These are phyloP conservation scores for Alternaria dauci DNA, from an alignment of 2,329 filamentous ascomycete genomes.

Conservation along the genomic window DNA sequence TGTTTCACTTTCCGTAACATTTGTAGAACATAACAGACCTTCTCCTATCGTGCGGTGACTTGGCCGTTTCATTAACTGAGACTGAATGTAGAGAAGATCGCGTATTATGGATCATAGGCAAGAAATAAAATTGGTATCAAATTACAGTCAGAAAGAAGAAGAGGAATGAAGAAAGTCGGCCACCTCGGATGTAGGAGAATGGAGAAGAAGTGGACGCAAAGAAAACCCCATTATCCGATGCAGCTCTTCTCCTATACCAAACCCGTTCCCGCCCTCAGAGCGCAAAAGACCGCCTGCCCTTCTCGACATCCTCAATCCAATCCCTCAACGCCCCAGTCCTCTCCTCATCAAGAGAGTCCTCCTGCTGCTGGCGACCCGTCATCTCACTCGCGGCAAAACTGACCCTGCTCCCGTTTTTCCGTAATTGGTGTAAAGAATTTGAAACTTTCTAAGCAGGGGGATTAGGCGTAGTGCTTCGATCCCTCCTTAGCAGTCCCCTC, in stretches of 20 bases:
- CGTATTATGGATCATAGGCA: neutral
- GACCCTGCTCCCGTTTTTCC: neutral
- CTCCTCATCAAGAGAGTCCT: neutral
- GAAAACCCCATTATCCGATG: neutral
- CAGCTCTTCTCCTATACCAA: neutral
- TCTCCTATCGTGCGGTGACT: neutral
- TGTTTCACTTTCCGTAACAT: neutral
- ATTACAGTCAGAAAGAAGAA: neutral
- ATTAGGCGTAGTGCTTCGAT: constrained; percentile 12
- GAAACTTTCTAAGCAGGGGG: constrained; percentile 8
- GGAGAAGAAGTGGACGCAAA: neutral
- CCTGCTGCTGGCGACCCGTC: neutral
- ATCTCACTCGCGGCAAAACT: neutral
- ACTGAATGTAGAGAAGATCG: neutral
- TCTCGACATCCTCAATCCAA: constrained; percentile 8
- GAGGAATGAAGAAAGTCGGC: neutral
- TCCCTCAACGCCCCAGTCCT: neutral
- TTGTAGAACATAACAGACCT: neutral
- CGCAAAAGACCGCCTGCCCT: neutral
- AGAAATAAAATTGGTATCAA: neutral
- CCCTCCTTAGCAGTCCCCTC: constrained; percentile 57
- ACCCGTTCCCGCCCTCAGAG: neutral
- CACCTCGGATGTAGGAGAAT: neutral
- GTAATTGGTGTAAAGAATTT: neutral
- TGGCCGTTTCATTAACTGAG: neutral